Conservation (phyloP, 2,329 filamentous ascomycete species). For the Paramyrothecium sp. region DNA sequence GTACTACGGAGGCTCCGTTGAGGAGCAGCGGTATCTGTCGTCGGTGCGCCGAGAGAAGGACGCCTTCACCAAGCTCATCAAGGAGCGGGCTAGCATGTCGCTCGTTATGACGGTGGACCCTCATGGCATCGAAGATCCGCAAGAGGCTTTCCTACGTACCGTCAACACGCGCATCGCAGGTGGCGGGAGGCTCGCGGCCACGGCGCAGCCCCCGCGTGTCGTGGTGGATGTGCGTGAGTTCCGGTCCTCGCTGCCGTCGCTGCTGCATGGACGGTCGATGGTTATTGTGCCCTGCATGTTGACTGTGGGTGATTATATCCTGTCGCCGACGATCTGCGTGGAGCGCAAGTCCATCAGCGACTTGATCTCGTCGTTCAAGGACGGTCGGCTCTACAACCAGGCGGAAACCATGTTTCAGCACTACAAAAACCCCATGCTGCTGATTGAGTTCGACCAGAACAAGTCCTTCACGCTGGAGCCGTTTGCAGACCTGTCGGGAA, state of each 20-base stretch:
- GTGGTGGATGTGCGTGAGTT: conserved; percentile 97
- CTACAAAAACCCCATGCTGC: conserved; percentile 84
- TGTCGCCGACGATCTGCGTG: conserved; percentile 87
- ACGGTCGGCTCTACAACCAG: conserved; percentile 89
- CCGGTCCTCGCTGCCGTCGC: conserved; percentile 83
- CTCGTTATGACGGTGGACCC: conserved; percentile 76
- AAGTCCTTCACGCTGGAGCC: conserved; percentile 95
- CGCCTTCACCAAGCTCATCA: conserved; percentile 90
- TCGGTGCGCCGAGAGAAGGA: conserved; percentile 94
- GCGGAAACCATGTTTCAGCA: conserved; percentile 92
- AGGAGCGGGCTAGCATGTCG: conserved; percentile 91
- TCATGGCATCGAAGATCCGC: conserved; percentile 71
- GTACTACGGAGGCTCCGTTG: conserved; percentile 92
- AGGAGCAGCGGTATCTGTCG: conserved; percentile 91
- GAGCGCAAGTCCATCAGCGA: conserved; percentile 94
- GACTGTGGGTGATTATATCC: conserved; percentile 93
- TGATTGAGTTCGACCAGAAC: conserved; percentile 97
- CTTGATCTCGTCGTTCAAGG: conserved; percentile 85
- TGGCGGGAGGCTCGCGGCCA: conserved; percentile 80
- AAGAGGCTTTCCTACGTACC: conserved; percentile 90
- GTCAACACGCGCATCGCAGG: conserved; percentile 97
- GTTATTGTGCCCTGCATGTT: conserved; percentile 91
- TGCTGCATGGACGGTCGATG: conserved; percentile 87
- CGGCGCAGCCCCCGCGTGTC: conserved; percentile 82
- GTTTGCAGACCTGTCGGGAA: conserved; percentile 65